Evolutionary conservation across 345 rosid genomes (phyloP).

Genomic region (Citrus medica): DNA sequence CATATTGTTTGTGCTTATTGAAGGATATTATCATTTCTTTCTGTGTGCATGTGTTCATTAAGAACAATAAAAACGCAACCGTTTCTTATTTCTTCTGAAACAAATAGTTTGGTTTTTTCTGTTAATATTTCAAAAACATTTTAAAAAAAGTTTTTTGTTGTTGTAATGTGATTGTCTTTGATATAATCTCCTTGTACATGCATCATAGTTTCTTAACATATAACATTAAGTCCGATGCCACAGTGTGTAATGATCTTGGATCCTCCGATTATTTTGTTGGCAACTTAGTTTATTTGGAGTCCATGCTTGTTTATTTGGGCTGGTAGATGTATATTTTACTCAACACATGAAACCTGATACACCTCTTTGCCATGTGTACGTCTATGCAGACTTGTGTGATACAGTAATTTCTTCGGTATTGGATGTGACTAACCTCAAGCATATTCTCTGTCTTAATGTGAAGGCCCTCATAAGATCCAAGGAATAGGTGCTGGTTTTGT

Average conservation of each 20-base stretch:
- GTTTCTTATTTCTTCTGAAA: neutral
- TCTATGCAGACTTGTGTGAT: neutral
- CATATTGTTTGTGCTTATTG: neutral
- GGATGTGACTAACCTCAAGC: neutral
- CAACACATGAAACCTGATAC: neutral
- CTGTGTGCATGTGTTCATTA: neutral
- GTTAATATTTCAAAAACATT: neutral
- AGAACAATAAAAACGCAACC: neutral
- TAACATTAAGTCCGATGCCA: neutral
- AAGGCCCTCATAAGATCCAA: constrained; percentile 96
- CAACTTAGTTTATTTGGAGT: neutral
- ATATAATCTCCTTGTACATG: neutral
- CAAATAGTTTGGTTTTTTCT: neutral
- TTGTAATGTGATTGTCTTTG: neutral
- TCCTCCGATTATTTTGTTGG: neutral
- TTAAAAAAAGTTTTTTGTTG: neutral
- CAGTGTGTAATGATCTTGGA: neutral
- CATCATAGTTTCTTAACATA: neutral
- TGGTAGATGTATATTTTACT: neutral
- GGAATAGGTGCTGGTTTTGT: constrained; percentile 94
- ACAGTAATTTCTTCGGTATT: neutral
- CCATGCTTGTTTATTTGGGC: neutral
- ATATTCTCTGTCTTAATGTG: neutral
- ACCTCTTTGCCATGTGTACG: no score
- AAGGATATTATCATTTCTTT: neutral